Percentiles rank a stretch among this genome's conserved stretches.
Evolutionary conservation across 495 filamentous ascomycete genomes (phyloP).

Genomic region (Aeminium ludgeri): DNA sequence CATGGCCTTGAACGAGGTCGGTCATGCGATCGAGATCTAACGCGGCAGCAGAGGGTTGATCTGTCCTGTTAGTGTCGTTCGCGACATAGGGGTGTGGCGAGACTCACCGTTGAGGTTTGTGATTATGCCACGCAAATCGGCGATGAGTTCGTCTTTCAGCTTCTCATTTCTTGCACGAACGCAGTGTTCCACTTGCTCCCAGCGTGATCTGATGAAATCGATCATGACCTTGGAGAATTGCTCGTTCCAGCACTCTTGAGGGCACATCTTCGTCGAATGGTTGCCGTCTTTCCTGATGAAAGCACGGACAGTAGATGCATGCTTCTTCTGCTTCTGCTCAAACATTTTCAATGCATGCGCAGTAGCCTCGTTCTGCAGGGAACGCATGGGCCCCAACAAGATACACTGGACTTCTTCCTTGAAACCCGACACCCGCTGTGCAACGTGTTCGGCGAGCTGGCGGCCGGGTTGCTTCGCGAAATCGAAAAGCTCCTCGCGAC

Average conservation of each 20-base stretch:
- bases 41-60: not conserved
- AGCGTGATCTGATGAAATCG: not conserved
- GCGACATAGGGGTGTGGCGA: too few relatives aligned
- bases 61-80: not conserved
- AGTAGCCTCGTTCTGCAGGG: not conserved
- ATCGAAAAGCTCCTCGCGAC: not conserved
- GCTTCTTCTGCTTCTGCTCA: not conserved
- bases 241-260: slow-evolving; percentile 9
- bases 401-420: not conserved
- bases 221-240: not conserved
- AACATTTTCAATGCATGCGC: not conserved
- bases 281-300: slow-evolving; percentile 10
- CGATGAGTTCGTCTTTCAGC: not conserved
- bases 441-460: not conserved
- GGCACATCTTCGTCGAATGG: not conserved
- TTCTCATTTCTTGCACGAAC: not conserved
- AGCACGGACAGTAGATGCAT: slow-evolving; percentile 2
- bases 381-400: not conserved
- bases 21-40: not conserved
- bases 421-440: not conserved
- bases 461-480: not conserved
- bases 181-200: not conserved
- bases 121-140: not conserved
- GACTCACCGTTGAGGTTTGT: not conserved
- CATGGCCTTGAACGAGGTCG: not conserved